Percentiles rank a stretch among this genome's conserved stretches.
These are phyloP conservation scores for Apophysomyces elegans DNA, from an alignment of 371 early-diverging fungal species.

Conservation along the genomic window DNA sequence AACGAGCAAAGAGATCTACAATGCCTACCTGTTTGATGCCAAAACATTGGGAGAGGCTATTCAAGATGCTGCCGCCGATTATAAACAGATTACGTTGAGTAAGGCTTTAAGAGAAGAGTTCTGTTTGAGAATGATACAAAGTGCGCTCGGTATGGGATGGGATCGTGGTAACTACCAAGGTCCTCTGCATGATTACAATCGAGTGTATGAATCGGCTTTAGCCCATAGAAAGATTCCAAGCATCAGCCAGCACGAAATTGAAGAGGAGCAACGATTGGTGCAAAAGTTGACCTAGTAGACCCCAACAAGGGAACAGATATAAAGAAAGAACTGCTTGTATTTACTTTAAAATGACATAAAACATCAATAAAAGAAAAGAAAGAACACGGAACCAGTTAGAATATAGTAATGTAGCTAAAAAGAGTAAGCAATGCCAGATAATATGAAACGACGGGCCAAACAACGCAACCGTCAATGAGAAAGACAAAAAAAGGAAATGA, in stretches of 20 bases:
- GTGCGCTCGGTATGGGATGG: constrained; percentile 56
- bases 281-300: neutral
- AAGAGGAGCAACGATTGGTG: constrained; percentile 36
- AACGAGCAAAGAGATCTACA: constrained; percentile 47
- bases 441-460: too few species aligned
- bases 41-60: constrained; percentile 37
- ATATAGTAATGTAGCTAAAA: too few species aligned
- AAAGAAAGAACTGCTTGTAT: neutral
- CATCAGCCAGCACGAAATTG: constrained; percentile 40
- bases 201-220: constrained; percentile 41
- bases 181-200: constrained; percentile 52
- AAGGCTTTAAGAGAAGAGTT: constrained; percentile 44
- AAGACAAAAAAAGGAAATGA: neutral
- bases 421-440: too few species aligned
- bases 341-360: neutral
- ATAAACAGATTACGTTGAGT: constrained; percentile 19
- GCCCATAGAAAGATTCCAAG: constrained; percentile 33
- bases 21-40: constrained; percentile 60
- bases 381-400: too few species aligned
- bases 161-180: constrained; percentile 40
- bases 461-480: too few species aligned
- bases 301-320: too few species aligned
- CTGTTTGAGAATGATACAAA: constrained; percentile 43
- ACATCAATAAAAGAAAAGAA: too few species aligned
- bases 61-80: constrained; percentile 41